Evolutionary conservation across 2,329 filamentous ascomycete species (phyloP).

Genomic region (Epichloe elymi): DNA sequence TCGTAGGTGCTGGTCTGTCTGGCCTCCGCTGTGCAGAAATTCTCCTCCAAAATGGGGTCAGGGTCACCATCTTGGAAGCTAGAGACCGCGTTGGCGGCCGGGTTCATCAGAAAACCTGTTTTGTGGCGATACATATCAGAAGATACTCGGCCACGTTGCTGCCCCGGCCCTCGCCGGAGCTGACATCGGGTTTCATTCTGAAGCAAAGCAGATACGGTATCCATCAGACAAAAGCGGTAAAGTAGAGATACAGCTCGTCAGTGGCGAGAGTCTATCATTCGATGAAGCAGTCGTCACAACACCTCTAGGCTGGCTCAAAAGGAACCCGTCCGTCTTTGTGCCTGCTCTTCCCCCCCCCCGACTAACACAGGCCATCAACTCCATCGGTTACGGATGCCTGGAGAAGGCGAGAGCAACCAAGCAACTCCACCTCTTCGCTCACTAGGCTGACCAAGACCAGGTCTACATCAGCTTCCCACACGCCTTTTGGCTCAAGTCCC

Average conservation of each 20-base stretch:
- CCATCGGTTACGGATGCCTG: constrained; percentile 55
- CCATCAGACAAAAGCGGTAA: constrained; percentile 15
- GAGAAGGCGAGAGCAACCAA: constrained; percentile 42
- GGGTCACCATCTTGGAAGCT: constrained; percentile 58
- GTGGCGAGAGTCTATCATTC: constrained; percentile 36
- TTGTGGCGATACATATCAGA: constrained; percentile 44
- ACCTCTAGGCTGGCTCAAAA: constrained; percentile 57
- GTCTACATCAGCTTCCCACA: constrained; percentile 56
- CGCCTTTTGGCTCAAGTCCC: constrained; percentile 53
- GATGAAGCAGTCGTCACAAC: constrained; percentile 57
- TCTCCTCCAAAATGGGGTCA: constrained; percentile 48
- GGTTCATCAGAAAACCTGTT: constrained; percentile 48
- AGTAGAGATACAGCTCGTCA: constrained; percentile 29
- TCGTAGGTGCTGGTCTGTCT: constrained; percentile 59
- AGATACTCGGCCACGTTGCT: constrained; percentile 44
- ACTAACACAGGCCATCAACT: constrained; percentile 46
- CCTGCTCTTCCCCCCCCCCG: constrained; percentile 48
- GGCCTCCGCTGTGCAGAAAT: constrained; percentile 60
- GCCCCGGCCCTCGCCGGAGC: constrained; percentile 42
- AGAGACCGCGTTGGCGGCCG: constrained; percentile 54
- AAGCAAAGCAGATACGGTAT: constrained; percentile 30
- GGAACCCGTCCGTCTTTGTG: constrained; percentile 44
- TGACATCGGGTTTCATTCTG: constrained; percentile 36
- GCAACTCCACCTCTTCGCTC: neutral
- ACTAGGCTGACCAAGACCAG: constrained; percentile 12